Evolutionary conservation across 257 asterid genomes (phyloP).

Genomic region (Solanum appendiculatum): DNA sequence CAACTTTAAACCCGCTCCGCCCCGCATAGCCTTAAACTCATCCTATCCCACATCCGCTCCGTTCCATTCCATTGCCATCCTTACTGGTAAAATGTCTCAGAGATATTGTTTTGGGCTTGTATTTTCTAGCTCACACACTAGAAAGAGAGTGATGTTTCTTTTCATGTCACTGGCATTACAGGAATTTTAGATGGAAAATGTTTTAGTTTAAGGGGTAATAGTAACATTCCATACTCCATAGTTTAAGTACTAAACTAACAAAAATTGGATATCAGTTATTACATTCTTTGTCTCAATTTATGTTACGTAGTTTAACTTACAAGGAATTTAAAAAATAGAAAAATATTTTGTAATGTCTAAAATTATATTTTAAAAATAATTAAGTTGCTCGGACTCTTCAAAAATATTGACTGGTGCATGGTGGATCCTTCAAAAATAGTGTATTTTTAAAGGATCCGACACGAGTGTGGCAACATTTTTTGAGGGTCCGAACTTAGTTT

Average conservation of each 20-base stretch:
- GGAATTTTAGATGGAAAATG: not conserved
- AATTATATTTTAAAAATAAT: not conserved
- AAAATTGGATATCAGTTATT: not conserved
- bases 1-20: too few relatives aligned
- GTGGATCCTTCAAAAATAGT: too few relatives aligned
- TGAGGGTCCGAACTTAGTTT: fast-evolving
- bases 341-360: not conserved
- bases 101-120: not conserved
- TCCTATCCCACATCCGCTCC: too few relatives aligned
- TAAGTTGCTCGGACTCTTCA: fast-evolving
- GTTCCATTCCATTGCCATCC: too few relatives aligned
- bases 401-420: fast-evolving
- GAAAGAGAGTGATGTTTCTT: not conserved
- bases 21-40: too few relatives aligned
- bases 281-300: not conserved
- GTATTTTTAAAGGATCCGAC: too few relatives aligned
- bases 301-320: not conserved
- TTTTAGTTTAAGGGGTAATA: not conserved
- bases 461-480: too few relatives aligned
- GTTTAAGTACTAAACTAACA: not conserved
- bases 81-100: not conserved
- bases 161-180: not conserved
- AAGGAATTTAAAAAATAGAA: not conserved
- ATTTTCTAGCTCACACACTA: not conserved
- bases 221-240: not conserved